phyloP scores from a whole-genome alignment of 768 basidiomycete species.

The Termitomyces sp. region DNA sequence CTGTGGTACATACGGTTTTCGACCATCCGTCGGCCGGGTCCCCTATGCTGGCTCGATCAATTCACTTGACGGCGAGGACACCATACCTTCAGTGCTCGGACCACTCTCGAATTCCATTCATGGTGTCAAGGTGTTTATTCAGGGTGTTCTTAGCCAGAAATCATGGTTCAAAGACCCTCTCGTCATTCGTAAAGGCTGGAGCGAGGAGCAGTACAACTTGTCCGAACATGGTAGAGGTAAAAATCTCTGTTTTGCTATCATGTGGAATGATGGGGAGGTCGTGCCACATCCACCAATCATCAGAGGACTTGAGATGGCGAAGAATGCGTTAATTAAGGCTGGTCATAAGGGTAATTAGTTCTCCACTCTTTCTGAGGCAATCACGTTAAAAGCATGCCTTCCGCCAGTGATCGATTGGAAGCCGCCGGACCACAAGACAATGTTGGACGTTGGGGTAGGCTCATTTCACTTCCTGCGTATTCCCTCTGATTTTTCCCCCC shows the following conservation, averaged over 20 bases:
- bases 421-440: constrained; percentile 47
- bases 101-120: constrained; percentile 57
- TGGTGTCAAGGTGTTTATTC: constrained; percentile 64
- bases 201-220: constrained; percentile 55
- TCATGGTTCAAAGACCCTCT: constrained; percentile 70
- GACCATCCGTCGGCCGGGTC: constrained; percentile 64
- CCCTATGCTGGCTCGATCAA: constrained; percentile 66
- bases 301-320: constrained; percentile 54
- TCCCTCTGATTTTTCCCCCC: neutral
- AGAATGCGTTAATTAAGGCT: constrained; percentile 50
- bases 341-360: constrained; percentile 59
- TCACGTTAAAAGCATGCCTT: no score
- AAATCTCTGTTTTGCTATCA: constrained; percentile 51
- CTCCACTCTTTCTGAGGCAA: neutral
- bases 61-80: constrained; percentile 68
- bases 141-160: constrained; percentile 51
- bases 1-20: constrained; percentile 66
- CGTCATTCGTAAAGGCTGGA: constrained; percentile 55
- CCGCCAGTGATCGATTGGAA: constrained; percentile 66
- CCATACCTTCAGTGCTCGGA: constrained; percentile 68
- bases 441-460: constrained; percentile 39
- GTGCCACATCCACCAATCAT: constrained; percentile 64
- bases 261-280: constrained; percentile 64
- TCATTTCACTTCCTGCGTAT: neutral
- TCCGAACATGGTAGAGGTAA: constrained; percentile 51